Percentiles rank a stretch among this genome's conserved stretches.
Conservation (phyloP, 1,139 yeast genomes). For the Blastobotrys arbuscula region DNA sequence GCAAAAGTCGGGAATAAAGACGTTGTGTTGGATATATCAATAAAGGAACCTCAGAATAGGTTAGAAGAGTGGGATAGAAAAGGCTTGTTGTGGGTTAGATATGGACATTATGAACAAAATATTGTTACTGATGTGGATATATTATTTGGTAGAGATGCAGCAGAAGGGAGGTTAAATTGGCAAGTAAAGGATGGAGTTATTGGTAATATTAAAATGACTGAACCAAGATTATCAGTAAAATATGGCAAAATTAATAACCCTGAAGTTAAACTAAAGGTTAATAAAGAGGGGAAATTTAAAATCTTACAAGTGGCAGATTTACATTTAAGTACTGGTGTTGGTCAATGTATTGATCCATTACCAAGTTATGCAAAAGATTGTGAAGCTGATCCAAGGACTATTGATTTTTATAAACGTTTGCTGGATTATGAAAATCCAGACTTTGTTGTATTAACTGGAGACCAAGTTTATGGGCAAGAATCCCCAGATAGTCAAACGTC, state of each 20-base stretch:
- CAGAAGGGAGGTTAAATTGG: conserved; percentile 79
- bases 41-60: conserved; percentile 1
- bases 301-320: conserved; percentile 82
- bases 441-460: conserved; percentile 79
- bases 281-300: conserved; percentile 50
- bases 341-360: conserved; percentile 65
- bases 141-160: conserved; percentile 65
- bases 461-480: conserved; percentile 66
- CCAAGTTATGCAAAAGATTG: conserved; percentile 46
- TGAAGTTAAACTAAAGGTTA: conserved; percentile 36
- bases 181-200: conserved; percentile 31
- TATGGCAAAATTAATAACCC: conserved; percentile 33
- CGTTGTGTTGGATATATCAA: conserved; percentile 9
- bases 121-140: conserved; percentile 51
- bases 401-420: conserved; percentile 53
- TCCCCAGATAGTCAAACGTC: conserved; percentile 78
- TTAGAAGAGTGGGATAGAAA: conserved; percentile 37
- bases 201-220: conserved; percentile 14
- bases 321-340: conserved; percentile 74
- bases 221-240: conserved; percentile 35
- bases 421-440: conserved; percentile 74
- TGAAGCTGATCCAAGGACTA: conserved; percentile 68
- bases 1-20: conserved; percentile 18
- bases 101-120: conserved; percentile 19
- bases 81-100: conserved; percentile 45